Percentiles rank a stretch among this genome's conserved stretches.
Conservation (phyloP, 345 rosid genomes). For the Tarenaya hassleriana region DNA sequence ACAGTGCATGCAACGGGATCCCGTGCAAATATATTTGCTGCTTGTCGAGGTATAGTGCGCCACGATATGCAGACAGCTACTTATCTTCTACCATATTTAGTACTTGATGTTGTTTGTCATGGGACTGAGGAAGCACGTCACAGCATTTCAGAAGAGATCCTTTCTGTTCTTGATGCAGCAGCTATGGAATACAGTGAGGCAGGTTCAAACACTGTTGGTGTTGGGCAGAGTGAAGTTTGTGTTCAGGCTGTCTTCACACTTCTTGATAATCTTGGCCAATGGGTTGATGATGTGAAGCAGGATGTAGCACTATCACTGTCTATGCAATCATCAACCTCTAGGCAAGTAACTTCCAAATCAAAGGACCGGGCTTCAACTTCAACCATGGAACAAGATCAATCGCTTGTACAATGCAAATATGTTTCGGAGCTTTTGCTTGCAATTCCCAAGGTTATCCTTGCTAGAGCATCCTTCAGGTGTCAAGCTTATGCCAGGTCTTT, state of each 20-base stretch:
- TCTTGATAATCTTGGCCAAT: slow-evolving; percentile 96
- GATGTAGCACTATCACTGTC: slow-evolving; percentile 76
- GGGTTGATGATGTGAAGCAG: slow-evolving; percentile 90
- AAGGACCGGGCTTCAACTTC: slow-evolving; percentile 47
- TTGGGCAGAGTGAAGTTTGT: slow-evolving; percentile 88
- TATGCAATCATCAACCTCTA: slow-evolving; percentile 45
- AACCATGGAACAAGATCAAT: slow-evolving; percentile 59
- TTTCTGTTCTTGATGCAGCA: slow-evolving; percentile 85
- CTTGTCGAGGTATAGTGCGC: slow-evolving; percentile 95
- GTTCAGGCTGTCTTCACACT: slow-evolving; percentile 92
- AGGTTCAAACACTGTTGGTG: slow-evolving; percentile 41
- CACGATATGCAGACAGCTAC: slow-evolving; percentile 92
- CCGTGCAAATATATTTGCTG: slow-evolving; percentile 75
- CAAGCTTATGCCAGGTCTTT: slow-evolving; percentile 94
- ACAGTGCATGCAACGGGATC: slow-evolving; percentile 84
- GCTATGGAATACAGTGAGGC: slow-evolving; percentile 64
- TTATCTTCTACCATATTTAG: slow-evolving; percentile 88
- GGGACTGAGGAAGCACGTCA: slow-evolving; percentile 76
- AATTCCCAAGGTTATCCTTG: slow-evolving; percentile 82
- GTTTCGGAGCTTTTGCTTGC: slow-evolving; percentile 78
- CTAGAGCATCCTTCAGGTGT: slow-evolving; percentile 86
- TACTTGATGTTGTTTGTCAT: slow-evolving; percentile 79
- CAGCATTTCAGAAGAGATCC: slow-evolving; percentile 79
- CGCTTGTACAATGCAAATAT: slow-evolving; percentile 72
- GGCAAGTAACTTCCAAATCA: slow-evolving; percentile 52